Evolutionary conservation across 768 basidiomycete genomes (phyloP).

Genomic region (Russula vinacea): DNA sequence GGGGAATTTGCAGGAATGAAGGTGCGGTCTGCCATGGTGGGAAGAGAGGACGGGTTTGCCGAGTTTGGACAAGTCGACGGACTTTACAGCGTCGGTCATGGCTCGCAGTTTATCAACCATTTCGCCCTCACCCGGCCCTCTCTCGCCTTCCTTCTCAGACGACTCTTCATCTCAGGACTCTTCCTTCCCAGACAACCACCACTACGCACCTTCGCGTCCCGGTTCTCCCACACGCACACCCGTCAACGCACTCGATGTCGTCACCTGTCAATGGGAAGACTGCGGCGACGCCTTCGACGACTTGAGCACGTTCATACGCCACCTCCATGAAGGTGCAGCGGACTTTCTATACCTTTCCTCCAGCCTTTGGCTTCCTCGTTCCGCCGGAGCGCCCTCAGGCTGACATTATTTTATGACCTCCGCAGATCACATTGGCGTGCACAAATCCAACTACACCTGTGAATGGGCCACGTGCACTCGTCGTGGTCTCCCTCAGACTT

Average conservation of each 20-base stretch:
- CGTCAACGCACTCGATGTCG: conserved; percentile 46
- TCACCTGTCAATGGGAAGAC: conserved; percentile 80
- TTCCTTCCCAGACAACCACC: conserved; percentile 21
- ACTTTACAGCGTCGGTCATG: conserved; percentile 23
- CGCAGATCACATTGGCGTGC: conserved; percentile 75
- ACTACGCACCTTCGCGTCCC: conserved; percentile 39
- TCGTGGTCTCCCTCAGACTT: conserved; percentile 79
- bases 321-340: conserved; percentile 73
- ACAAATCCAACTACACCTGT: conserved; percentile 84
- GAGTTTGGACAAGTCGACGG: neutral
- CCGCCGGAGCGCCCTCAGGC: conserved; percentile 22
- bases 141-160: conserved; percentile 41
- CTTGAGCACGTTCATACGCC: conserved; percentile 71
- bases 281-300: conserved; percentile 73
- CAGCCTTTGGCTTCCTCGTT: conserved; percentile 1
- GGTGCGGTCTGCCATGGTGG: conserved; percentile 14
- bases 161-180: conserved; percentile 31
- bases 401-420: conserved; percentile 25
- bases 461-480: conserved; percentile 84
- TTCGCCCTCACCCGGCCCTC: conserved; percentile 41
- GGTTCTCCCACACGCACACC: conserved; percentile 39
- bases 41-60: conserved; percentile 15
- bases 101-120: conserved; percentile 40
- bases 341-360: neutral
- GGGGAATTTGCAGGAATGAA: conserved; percentile 26